These are phyloP conservation scores for Dothideomycetidae sp. DNA, from an alignment of 2,329 filamentous ascomycete genomes.

Conservation along the genomic window DNA sequence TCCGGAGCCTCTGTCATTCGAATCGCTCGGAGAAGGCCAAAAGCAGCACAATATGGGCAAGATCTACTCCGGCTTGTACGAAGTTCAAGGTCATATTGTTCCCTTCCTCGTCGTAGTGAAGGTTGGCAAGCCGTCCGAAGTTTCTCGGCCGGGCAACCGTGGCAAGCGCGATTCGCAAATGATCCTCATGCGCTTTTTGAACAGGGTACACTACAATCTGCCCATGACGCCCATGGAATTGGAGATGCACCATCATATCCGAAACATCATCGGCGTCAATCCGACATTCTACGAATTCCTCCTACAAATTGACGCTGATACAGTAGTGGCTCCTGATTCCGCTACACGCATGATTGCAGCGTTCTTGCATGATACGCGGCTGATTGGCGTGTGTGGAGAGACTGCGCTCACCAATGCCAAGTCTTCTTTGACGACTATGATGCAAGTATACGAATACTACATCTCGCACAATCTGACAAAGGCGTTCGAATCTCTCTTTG, in stretches of 20 bases:
- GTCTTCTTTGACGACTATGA: constrained; percentile 91
- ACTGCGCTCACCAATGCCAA: constrained; percentile 88
- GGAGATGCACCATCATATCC: constrained; percentile 97
- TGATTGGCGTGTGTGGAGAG: constrained; percentile 93
- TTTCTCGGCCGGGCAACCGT: constrained; percentile 71
- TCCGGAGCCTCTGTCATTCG: constrained; percentile 90
- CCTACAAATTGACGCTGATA: constrained; percentile 94
- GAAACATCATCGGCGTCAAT: constrained; percentile 97
- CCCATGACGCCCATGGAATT: constrained; percentile 93
- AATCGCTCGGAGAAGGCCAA: constrained; percentile 84
- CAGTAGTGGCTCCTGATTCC: constrained; percentile 77
- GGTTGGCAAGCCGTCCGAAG: constrained; percentile 73
- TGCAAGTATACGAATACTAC: constrained; percentile 99
- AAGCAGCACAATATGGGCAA: constrained; percentile 99
- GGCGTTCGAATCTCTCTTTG: constrained; percentile 93
- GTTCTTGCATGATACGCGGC: constrained; percentile 78
- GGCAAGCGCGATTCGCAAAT: constrained; percentile 99
- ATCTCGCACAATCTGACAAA: constrained; percentile 96
- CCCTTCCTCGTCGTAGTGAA: constrained; percentile 96
- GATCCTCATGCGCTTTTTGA: constrained; percentile 96
- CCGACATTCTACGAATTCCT: constrained; percentile 97
- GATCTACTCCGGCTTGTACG: constrained; percentile 92
- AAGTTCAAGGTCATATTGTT: constrained; percentile 95
- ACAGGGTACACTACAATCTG: constrained; percentile 94
- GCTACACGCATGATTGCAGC: constrained; percentile 83